Conservation (phyloP, 139 green algal species). For the Tetratostichococcus sp. region DNA sequence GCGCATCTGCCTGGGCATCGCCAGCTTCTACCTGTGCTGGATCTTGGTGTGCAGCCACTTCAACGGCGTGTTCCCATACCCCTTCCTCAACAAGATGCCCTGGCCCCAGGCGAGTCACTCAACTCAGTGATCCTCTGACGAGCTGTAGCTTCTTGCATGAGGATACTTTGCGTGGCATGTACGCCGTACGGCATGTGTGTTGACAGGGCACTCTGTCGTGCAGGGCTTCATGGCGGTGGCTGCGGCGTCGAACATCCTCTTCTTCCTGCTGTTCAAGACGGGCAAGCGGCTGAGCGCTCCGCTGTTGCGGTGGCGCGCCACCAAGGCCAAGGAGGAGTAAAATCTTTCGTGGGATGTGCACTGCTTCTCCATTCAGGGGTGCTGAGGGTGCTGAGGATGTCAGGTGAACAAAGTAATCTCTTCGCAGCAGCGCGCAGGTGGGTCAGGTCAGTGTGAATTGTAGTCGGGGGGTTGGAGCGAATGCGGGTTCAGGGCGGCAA, state of each 20-base stretch:
- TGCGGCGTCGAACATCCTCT: constrained; percentile 8
- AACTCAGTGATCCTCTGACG: neutral
- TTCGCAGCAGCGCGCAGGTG: no score
- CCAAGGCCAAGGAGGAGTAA: neutral
- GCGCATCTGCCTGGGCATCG: constrained; percentile 5
- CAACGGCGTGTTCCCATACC: constrained; percentile 59
- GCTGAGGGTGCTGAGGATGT: no score
- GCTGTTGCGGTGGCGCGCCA: neutral
- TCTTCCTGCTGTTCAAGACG: constrained; percentile 23
- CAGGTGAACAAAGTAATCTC: no score
- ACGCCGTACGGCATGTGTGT: no score
- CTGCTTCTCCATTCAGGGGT: no score
- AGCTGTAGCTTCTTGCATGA: neutral
- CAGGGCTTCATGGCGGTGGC: constrained; percentile 17
- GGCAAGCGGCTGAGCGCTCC: constrained; percentile 18
- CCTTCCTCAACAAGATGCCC: constrained; percentile 62
- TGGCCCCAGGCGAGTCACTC: constrained; percentile 25
- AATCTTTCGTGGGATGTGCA: no score
- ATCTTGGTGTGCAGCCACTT: constrained; percentile 34
- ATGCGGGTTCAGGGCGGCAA: no score
- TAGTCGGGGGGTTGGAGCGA: no score
- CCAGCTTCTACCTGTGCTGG: constrained; percentile 15
- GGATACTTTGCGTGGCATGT: neutral
- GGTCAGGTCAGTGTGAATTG: no score
- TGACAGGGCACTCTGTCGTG: neutral